Base-by-base conservation (phyloP, 345 rosid genomes). In the Mangifera indica region DNA sequence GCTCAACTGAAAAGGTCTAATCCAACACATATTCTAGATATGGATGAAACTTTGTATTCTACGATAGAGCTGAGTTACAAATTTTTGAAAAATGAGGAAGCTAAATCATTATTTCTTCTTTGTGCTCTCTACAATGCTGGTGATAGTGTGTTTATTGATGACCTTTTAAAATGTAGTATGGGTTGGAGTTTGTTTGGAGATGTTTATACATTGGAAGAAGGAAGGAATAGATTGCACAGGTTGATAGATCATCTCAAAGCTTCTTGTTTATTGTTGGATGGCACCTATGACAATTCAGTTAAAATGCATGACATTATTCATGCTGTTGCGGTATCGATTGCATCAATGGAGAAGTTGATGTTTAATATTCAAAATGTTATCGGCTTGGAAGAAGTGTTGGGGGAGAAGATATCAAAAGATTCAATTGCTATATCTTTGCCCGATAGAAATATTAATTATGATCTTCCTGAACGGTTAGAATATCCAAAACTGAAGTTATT, bases 401-500 rank as follows among this genome's bases (percentile, higher is more conserved):
- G 4, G 1, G 17, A 66, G 21, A 53, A n/a, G 60, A n/a, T n/a
- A n/a, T n/a, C n/a, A 1, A 64, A 26, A 55, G 17, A 2, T n/a
- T 53, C 52, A 22, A 66, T 20, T 2, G 63, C 61, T 8, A 56
- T 82, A n/a, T n/a, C n/a, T n/a, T n/a, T n/a, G n/a, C n/a, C n/a
- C n/a, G n/a, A n/a, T n/a, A n/a, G n/a, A n/a, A 4, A 64, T 17
- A 76, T 72, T 17, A 8, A 1, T 0, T 25, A 57, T 34, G 37
- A 34, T 20, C 57, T 84, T 60, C 84, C 78, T 17, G 46, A 64
- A 8, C 29, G 2, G 13, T 18, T 71, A 4, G 70, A 66, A 12
- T 73, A 60, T 53, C 78, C 78, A 0, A 63, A 68, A 11, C 79
- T 84, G 0, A 12, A 51, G 13, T 52, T 76, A 2, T 65, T 80